Conservation (phyloP, 2,329 filamentous ascomycete genomes). For the Fusarium pilosicola region DNA sequence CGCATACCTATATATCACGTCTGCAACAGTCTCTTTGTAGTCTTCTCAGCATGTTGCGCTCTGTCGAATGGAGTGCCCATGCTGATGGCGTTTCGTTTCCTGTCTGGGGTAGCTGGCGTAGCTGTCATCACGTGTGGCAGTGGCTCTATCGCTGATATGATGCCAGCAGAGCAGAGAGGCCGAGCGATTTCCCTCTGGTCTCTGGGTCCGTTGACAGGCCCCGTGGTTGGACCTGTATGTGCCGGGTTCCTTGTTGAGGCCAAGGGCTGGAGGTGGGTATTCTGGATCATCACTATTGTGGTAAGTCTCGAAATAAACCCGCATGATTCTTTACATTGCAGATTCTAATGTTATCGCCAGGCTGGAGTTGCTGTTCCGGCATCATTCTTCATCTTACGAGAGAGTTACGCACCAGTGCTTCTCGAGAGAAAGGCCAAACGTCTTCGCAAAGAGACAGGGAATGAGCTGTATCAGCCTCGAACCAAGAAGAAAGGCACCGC, state of each 20-base stretch:
- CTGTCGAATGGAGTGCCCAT: slow-evolving; percentile 50
- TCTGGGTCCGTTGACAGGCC: slow-evolving; percentile 60
- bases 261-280: slow-evolving; percentile 69
- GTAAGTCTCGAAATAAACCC: neutral
- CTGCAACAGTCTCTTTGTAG: slow-evolving; percentile 52
- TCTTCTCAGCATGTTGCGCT: slow-evolving; percentile 53
- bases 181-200: slow-evolving; percentile 65
- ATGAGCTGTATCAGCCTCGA: slow-evolving; percentile 52
- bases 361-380: slow-evolving; percentile 41
- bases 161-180: slow-evolving; percentile 47
- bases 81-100: slow-evolving; percentile 60
- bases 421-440: slow-evolving; percentile 49
- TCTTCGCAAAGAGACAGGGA: slow-evolving; percentile 52
- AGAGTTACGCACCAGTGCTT: slow-evolving; percentile 52
- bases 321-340: neutral
- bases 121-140: slow-evolving; percentile 65
- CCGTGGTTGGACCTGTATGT: slow-evolving; percentile 50
- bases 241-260: slow-evolving; percentile 71
- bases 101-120: slow-evolving; percentile 63
- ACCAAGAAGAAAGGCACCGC: slow-evolving; percentile 51
- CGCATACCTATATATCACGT: slow-evolving; percentile 55
- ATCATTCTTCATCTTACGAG: slow-evolving; percentile 47
- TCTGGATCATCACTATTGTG: slow-evolving; percentile 71
- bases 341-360: neutral
- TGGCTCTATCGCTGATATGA: slow-evolving; percentile 56